Base-by-base conservation (phyloP, 176 grass and related monocot species). In the Melocanna baccifera region DNA sequence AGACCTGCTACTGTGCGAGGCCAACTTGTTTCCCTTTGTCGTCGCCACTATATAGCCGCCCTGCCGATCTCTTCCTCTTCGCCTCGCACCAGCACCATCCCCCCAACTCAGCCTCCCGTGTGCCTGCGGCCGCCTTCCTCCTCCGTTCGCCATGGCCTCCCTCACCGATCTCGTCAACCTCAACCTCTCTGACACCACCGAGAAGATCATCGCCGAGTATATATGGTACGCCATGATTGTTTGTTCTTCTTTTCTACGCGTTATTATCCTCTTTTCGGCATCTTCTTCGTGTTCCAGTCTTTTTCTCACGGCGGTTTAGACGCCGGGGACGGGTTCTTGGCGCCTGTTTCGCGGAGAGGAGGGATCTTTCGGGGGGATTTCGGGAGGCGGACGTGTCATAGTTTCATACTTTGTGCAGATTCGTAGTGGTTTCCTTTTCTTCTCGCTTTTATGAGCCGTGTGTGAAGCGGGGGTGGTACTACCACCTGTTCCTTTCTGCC, bases 161-260 rank as follows among this genome's bases (percentile, higher is more conserved):
- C 96, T 98, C 89, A 90, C 93, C 78, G 96, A 98, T 90, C 93
- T 98, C 58, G 6, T 98, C 87, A 98, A 98, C 73, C 91, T 98
- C 55, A 67, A 92, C 87, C 93, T 98, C 77, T 68, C 77, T 67
- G 93, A 82, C 59, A 52, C 88, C 83, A 94, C 96, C 10, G 91
- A 96, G 47, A 94, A 98, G 91, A 96, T 98, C 89, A 96, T 98
- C 79, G 96, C 91, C 20, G 96, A 98, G 91, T 98, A 98, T 86
- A 95, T 98, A 94, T 98, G 96, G 96, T 98, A 81, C 50, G 95
- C 12, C 81, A 19, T 75, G 23, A 22, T 23, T 42, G 40, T 51
- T 47, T 56, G 41, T 68, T 62, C 22, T 47, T 3, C 40, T 72
- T 18, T 30, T 64, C 57, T 36, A 19, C 57, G 14, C 32, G 32